phyloP scores from a whole-genome alignment of 129 eudicot genomes.

The Silybum marianum region DNA sequence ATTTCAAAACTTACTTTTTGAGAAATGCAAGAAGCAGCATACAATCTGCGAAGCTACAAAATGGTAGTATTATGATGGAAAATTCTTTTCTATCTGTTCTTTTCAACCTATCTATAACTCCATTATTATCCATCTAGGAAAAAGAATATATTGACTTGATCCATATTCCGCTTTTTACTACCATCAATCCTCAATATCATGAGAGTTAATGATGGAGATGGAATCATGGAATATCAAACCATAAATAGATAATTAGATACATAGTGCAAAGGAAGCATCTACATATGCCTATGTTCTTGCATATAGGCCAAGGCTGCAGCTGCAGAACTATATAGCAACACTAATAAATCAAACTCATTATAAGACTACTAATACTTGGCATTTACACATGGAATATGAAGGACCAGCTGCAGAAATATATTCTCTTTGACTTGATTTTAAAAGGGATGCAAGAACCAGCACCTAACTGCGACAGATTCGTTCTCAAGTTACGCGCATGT shows the following conservation, averaged over 20 bases:
- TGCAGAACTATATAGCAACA: background rate
- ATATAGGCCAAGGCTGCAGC: background rate
- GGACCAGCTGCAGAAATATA: background rate
- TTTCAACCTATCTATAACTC: background rate
- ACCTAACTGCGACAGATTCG: conserved; percentile 6
- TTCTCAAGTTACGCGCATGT: background rate
- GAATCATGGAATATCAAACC: background rate
- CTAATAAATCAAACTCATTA: background rate
- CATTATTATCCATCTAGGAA: background rate
- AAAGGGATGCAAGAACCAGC: conserved; percentile 9
- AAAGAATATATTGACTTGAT: background rate
- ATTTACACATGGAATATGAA: background rate
- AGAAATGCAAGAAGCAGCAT: background rate
- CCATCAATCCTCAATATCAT: background rate
- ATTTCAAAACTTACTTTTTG: background rate
- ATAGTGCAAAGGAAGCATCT: background rate
- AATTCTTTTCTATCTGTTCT: background rate
- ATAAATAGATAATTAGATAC: background rate
- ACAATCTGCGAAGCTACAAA: background rate
- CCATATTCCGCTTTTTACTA: background rate
- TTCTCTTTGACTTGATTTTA: conserved; percentile 14
- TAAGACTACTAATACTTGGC: background rate
- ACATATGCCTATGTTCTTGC: background rate
- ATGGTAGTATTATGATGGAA: background rate
- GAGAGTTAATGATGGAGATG: background rate